phyloP scores from a whole-genome alignment of 2,329 filamentous ascomycete species.

The Trichoderma sp. region DNA sequence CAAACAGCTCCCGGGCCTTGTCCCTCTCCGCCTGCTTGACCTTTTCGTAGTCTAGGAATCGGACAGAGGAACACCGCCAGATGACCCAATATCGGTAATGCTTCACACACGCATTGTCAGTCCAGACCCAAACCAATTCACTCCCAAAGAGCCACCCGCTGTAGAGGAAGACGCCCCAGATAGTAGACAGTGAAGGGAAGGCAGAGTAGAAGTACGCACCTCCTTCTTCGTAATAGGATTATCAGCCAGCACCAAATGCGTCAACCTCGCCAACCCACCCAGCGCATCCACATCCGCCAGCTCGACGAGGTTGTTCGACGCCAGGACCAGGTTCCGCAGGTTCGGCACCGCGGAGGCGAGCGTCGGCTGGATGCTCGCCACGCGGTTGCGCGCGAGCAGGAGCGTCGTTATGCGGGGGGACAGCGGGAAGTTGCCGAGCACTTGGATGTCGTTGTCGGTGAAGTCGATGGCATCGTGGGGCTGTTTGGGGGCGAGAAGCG shows the following conservation, averaged over 20 bases:
- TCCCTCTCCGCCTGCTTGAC: slow-evolving; percentile 84
- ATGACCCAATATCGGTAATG: slow-evolving; percentile 92
- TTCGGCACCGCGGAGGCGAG: slow-evolving; percentile 78
- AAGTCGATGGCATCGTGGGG: slow-evolving; percentile 97
- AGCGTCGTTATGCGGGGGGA: slow-evolving; percentile 86
- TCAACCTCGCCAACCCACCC: slow-evolving; percentile 67
- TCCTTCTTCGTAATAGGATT: slow-evolving; percentile 93
- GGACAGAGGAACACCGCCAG: slow-evolving; percentile 79
- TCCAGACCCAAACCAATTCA: slow-evolving; percentile 4
- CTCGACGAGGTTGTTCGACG: slow-evolving; percentile 80
- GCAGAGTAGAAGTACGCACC: slow-evolving; percentile 64
- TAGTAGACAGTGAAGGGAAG: no score
- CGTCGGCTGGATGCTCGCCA: slow-evolving; percentile 76
- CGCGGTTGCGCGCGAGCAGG: slow-evolving; percentile 85
- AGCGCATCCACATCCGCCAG: slow-evolving; percentile 87
- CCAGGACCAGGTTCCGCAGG: slow-evolving; percentile 78
- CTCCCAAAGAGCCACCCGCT: neutral
- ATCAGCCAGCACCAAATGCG: slow-evolving; percentile 78
- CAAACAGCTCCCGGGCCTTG: slow-evolving; percentile 79
- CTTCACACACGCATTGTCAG: slow-evolving; percentile 50
- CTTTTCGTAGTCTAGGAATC: slow-evolving; percentile 91
- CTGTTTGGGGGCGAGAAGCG: slow-evolving; percentile 48
- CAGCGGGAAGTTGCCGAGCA: slow-evolving; percentile 88
- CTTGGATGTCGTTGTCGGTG: slow-evolving; percentile 94
- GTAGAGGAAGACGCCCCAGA: neutral